phyloP scores from a whole-genome alignment of 352 stramenopile genomes.

The Phytopythium kandeliae region DNA sequence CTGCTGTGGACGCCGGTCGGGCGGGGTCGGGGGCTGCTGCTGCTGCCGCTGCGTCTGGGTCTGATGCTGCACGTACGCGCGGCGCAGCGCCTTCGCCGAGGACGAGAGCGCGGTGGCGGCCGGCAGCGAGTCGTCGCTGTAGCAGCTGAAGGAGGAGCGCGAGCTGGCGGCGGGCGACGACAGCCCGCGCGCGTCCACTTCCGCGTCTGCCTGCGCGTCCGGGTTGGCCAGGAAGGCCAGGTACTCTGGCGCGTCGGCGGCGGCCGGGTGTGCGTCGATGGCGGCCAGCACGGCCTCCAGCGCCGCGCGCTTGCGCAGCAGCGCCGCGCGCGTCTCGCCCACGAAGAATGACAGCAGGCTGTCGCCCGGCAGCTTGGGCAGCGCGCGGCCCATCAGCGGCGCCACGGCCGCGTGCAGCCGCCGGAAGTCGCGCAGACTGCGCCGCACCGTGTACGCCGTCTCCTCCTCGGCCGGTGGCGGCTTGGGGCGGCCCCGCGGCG shows the following conservation, averaged over 20 bases:
- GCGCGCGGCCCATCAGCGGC: slow-evolving; percentile 29
- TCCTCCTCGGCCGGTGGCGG: not conserved
- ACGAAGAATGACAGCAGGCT: slow-evolving; percentile 61
- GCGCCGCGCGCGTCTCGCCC: slow-evolving; percentile 55
- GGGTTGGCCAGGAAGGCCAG: slow-evolving; percentile 62
- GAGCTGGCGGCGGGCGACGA: slow-evolving; percentile 23
- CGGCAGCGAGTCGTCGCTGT: slow-evolving; percentile 3
- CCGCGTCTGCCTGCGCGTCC: slow-evolving; percentile 50
- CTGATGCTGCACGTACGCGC: slow-evolving; percentile 28
- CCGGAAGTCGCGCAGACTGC: slow-evolving; percentile 67
- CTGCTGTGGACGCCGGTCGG: not conserved
- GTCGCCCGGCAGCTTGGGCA: slow-evolving; percentile 51
- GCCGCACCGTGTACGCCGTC: slow-evolving; percentile 51
- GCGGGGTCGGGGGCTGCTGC: not conserved
- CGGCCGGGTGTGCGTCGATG: slow-evolving; percentile 48
- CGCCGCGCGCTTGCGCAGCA: slow-evolving; percentile 61
- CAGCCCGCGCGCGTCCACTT: slow-evolving; percentile 8
- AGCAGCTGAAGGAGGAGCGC: slow-evolving; percentile 5
- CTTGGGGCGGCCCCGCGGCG: too few species aligned
- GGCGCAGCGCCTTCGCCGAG: slow-evolving; percentile 25
- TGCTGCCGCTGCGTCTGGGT: not conserved
- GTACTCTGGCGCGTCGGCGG: slow-evolving; percentile 51
- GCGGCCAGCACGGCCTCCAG: slow-evolving; percentile 55
- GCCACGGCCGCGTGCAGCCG: slow-evolving; percentile 46
- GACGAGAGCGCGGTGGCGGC: slow-evolving; percentile 19